A percentile compares a stretch with the other conserved stretches of the same genome.
Conservation (phyloP, 176 grass and related monocot species). For the Pontederia crassipes region DNA sequence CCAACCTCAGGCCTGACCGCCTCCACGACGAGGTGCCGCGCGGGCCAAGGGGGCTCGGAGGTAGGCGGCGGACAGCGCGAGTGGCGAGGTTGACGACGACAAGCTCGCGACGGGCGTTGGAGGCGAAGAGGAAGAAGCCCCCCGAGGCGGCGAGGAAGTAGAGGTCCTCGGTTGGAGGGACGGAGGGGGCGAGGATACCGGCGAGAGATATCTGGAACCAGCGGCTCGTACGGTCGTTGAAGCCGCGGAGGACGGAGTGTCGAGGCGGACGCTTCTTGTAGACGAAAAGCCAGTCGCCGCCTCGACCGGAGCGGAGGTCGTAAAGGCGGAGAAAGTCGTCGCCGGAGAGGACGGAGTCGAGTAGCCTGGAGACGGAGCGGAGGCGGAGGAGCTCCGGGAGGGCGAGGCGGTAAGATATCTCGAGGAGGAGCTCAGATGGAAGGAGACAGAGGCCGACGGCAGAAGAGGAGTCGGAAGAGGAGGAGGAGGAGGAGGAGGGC, state of each 20-base stretch:
- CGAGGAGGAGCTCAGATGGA: slow-evolving; percentile 71
- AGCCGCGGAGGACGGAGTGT: slow-evolving; percentile 51
- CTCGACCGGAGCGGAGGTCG: slow-evolving; percentile 28
- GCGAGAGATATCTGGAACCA: slow-evolving; percentile 83
- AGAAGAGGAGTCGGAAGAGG: slow-evolving; percentile 25
- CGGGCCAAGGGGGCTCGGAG: slow-evolving; percentile 76
- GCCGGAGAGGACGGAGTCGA: slow-evolving; percentile 51
- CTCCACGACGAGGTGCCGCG: slow-evolving; percentile 93
- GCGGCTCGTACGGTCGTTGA: slow-evolving; percentile 62
- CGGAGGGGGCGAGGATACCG: slow-evolving; percentile 41
- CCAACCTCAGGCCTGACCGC: slow-evolving; percentile 69
- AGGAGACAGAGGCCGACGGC: slow-evolving; percentile 39
- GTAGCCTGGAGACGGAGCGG: slow-evolving; percentile 59
- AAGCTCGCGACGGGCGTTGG: slow-evolving; percentile 77
- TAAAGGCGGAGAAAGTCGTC: slow-evolving; percentile 67
- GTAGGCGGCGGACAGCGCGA: slow-evolving; percentile 37
- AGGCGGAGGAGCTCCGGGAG: slow-evolving; percentile 60
- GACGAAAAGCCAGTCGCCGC: slow-evolving; percentile 71
- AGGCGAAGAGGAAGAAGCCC: slow-evolving; percentile 75
- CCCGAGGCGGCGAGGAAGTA: slow-evolving; percentile 87
- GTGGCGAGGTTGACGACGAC: slow-evolving; percentile 58
- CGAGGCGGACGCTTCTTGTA: slow-evolving; percentile 78
- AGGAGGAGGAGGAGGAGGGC: too few species aligned
- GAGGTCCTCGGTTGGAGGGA: slow-evolving; percentile 72
- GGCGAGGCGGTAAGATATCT: slow-evolving; percentile 66